Evolutionary conservation across 352 stramenopile genomes (phyloP), one percentile per base, ranked within the genome.

Genomic region (Globisporangium irregulare): DNA sequence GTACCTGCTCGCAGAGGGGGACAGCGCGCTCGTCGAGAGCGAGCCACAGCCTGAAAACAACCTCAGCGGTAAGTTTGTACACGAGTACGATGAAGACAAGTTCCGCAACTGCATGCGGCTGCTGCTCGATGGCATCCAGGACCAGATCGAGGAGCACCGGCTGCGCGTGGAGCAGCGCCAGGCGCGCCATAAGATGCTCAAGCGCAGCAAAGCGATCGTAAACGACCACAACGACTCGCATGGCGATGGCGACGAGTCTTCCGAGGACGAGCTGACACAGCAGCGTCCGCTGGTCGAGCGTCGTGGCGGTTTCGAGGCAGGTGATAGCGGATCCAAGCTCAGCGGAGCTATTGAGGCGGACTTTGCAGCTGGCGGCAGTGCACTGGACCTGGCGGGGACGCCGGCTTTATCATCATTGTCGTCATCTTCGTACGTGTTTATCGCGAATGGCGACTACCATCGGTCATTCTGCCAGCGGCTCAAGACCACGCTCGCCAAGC

Each of bases 61-160:
- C 22, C 50, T 73, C 20, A 46, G 41, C 1, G 74, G 74, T 18
- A 69, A 71, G n/a, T 62, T 38, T 20, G 22, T 41, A 1, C 64
- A 81, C 32, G 74, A 87, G 41, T 87, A 87, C 67, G 79, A 91
- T 10, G 76, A 91, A 12, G 84, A 90, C 5, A 75, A 75, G 22
- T 95, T 92, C 63, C 75, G 69, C 5, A 79, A 88, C 46, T 89
- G 78, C 36, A 75, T 95, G 60, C 79, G 77, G 25, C 72, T 93
- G 60, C 73, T 95, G 34, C 56, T 95, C 12, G 87, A 95, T 54
- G 87, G 87, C 12, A 90, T 95, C 53, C 85, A 91, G 46, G 87
- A 93, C 64, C 84, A 92, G 62, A 92, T 95, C 36, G 85, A 95
- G 67, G 82, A 93, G 68, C 84, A 91, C 34, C 83, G 87, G 22